Evolutionary conservation across 108 stramenopile genomes (phyloP).

Genomic region (Ochromonas danica): DNA sequence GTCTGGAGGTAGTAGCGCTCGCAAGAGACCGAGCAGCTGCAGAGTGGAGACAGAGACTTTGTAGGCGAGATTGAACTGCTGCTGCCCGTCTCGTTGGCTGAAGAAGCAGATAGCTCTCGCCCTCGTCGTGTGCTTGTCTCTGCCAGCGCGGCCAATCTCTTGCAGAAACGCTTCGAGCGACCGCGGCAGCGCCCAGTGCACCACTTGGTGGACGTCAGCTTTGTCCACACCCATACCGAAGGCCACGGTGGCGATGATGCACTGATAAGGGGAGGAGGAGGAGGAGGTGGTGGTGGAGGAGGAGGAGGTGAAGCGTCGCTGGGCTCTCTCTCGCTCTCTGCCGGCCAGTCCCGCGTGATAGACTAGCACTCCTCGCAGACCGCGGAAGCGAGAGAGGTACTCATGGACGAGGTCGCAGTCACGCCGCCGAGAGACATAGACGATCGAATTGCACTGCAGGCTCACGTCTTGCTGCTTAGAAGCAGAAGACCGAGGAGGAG

Average conservation of each 20-base stretch:
- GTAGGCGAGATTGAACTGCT: background rate
- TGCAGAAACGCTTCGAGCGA: slow-evolving; percentile 92
- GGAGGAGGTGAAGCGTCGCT: background rate
- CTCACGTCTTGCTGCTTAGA: background rate
- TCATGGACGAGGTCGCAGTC: slow-evolving; percentile 2
- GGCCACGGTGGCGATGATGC: slow-evolving; percentile 90
- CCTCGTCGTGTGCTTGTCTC: slow-evolving; percentile 60
- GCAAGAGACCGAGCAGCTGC: background rate
- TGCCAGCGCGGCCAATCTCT: slow-evolving; percentile 91
- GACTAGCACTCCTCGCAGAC: background rate
- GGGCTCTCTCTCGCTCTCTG: background rate
- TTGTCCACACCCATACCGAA: slow-evolving; percentile 99
- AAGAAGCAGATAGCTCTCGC: background rate
- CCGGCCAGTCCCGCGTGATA: slow-evolving; percentile 35
- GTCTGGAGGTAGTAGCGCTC: too few relatives aligned
- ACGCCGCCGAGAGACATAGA: background rate
- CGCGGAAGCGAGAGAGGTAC: background rate
- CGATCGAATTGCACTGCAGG: slow-evolving; percentile 11
- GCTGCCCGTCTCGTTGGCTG: background rate
- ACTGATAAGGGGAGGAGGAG: background rate
- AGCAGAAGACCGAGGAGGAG: background rate
- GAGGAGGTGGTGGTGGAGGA: background rate
- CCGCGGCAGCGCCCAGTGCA: slow-evolving; percentile 81
- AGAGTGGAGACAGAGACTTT: background rate
- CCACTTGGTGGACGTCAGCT: slow-evolving; percentile 78